Conservation (phyloP, 1,139 yeast species). For the Blastobotrys petasosporus region DNA sequence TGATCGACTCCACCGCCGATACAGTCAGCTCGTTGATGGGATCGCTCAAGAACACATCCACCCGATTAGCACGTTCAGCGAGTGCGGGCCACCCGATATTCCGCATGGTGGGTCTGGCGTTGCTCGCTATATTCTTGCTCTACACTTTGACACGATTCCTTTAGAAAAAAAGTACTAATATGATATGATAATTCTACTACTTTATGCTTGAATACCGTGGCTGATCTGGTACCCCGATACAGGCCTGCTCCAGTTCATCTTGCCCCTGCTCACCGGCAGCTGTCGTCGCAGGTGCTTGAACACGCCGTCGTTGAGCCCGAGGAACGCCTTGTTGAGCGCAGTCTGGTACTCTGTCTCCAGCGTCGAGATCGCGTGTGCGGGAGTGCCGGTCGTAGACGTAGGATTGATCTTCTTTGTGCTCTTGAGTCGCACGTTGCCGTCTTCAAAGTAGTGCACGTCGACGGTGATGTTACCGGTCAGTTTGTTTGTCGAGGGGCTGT, state of each 20-base stretch:
- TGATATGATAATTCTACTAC: not conserved
- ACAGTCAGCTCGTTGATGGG: constrained; percentile 55
- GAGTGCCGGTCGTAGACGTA: constrained; percentile 20
- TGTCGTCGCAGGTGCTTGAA: constrained; percentile 86
- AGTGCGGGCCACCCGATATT: constrained; percentile 52
- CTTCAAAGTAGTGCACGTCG: constrained; percentile 90
- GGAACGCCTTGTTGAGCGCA: constrained; percentile 57
- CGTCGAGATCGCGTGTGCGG: constrained; percentile 48
- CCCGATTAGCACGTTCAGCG: constrained; percentile 56
- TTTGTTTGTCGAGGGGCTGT: constrained; percentile 33
- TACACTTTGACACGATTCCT: constrained; percentile 61
- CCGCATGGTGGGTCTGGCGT: constrained; percentile 53
- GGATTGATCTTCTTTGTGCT: constrained; percentile 39
- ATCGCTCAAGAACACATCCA: constrained; percentile 60
- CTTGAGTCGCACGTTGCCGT: constrained; percentile 83
- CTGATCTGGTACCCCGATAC: constrained; percentile 33
- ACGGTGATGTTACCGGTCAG: constrained; percentile 53
- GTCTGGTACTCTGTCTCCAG: constrained; percentile 61
- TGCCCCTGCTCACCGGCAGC: constrained; percentile 84
- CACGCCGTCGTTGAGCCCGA: constrained; percentile 66
- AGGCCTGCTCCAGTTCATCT: constrained; percentile 92
- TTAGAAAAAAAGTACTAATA: constrained; percentile 20
- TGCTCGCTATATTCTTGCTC: constrained; percentile 55
- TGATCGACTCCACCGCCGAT: constrained; percentile 45
- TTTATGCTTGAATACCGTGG: not conserved